Evolutionary conservation across 2,329 filamentous ascomycete species (phyloP).

Genomic region (Exophiala aquamarina): DNA sequence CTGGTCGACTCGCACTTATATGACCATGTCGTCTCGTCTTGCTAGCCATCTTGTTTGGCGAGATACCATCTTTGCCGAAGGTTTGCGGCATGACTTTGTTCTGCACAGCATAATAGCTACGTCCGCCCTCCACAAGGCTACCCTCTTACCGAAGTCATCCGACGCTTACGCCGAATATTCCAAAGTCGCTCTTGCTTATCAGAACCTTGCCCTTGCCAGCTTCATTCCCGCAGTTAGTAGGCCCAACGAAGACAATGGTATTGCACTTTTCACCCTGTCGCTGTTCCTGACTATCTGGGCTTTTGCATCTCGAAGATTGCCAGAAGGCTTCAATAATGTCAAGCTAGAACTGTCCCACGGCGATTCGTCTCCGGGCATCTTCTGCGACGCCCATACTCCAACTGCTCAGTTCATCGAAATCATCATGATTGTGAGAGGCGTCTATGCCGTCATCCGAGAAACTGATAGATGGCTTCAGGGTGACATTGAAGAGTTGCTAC

Average conservation of each 20-base stretch:
- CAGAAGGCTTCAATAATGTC: conserved; percentile 25
- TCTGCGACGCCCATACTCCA: conserved; percentile 18
- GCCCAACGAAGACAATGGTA: conserved; percentile 25
- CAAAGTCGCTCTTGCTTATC: conserved; percentile 27
- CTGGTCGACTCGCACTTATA: conserved; percentile 43
- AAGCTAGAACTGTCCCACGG: conserved; percentile 19
- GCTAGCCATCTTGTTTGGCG: conserved; percentile 38
- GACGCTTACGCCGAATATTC: conserved; percentile 27
- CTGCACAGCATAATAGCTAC: conserved; percentile 43
- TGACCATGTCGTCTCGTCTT: conserved; percentile 27
- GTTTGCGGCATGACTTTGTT: conserved; percentile 41
- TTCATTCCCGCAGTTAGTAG: conserved; percentile 27
- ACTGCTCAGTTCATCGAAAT: conserved; percentile 27
- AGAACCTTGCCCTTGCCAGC: conserved; percentile 26
- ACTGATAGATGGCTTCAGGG: conserved; percentile 27
- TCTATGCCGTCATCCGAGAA: conserved; percentile 27
- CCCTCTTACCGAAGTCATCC: conserved; percentile 25
- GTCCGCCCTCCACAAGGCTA: conserved; percentile 41
- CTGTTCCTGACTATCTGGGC: conserved; percentile 27
- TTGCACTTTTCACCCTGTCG: conserved; percentile 28
- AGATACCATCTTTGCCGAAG: conserved; percentile 40
- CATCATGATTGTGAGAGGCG: conserved; percentile 25
- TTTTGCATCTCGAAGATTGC: conserved; percentile 26
- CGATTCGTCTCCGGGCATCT: conserved; percentile 18
- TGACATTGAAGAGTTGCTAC: conserved; percentile 26